These are phyloP conservation scores for Talaromyces stipitatus DNA, from an alignment of 495 filamentous ascomycete species.

Conservation along the genomic window DNA sequence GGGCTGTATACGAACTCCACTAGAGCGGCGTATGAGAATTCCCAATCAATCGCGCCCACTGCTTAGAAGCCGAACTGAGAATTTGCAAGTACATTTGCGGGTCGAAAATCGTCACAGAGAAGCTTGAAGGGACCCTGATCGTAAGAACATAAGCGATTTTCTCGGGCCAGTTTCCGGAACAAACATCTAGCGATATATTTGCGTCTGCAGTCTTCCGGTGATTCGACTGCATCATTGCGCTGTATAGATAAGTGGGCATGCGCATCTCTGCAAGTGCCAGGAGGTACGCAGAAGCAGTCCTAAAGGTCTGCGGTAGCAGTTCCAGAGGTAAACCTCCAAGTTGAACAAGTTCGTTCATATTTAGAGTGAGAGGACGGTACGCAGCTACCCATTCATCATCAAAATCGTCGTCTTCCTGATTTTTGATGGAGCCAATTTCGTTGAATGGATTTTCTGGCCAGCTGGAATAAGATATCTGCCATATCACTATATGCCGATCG, in stretches of 20 bases:
- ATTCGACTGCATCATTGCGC: conserved; percentile 30
- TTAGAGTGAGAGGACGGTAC: conserved; percentile 14
- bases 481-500: conserved; percentile 24
- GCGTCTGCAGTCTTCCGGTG: conserved; percentile 32
- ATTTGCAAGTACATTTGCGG: conserved; percentile 19
- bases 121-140: conserved; percentile 14
- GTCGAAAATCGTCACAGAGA: conserved; percentile 20
- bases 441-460: conserved; percentile 18
- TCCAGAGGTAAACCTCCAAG: conserved; percentile 17
- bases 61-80: conserved; percentile 4
- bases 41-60: conserved; percentile 28
- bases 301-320: conserved; percentile 29
- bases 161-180: conserved; percentile 24
- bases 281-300: conserved; percentile 21
- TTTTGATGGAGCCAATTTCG: conserved; percentile 22
- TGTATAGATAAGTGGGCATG: conserved; percentile 30
- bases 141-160: conserved; percentile 12
- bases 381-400: conserved; percentile 11
- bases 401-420: conserved; percentile 10
- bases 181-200: conserved; percentile 35
- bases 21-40: conserved; percentile 34
- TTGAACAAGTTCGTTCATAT: conserved; percentile 26
- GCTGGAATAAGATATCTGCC: no score
- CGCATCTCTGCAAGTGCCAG: conserved; percentile 36
- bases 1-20: conserved; percentile 28